Conservation (phyloP, 2,329 filamentous ascomycete species). For the Epichloe brachyelytri region DNA sequence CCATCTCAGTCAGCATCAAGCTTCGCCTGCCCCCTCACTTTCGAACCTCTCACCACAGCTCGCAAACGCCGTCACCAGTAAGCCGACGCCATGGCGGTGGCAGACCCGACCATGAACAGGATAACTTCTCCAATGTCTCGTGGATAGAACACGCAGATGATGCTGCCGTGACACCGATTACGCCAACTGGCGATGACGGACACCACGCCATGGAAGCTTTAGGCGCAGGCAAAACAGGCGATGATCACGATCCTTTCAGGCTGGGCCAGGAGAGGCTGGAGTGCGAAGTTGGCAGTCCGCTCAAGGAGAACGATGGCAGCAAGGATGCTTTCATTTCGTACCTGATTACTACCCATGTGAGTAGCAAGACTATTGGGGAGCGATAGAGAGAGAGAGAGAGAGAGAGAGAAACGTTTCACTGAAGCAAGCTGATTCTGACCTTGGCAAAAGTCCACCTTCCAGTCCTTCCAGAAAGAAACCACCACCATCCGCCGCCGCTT, state of each 20-base stretch:
- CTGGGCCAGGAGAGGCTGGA: slow-evolving; percentile 65
- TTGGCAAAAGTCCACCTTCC: slow-evolving; percentile 66
- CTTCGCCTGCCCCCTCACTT: too few species aligned
- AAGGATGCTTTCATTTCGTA: slow-evolving; percentile 97
- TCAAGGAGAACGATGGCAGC: slow-evolving; percentile 92
- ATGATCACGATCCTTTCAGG: slow-evolving; percentile 45
- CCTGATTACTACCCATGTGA: slow-evolving; percentile 76
- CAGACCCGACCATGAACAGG: slow-evolving; percentile 42
- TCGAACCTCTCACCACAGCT: background rate
- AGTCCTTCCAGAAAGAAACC: slow-evolving; percentile 73
- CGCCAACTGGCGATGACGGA: slow-evolving; percentile 15
- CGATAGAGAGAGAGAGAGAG: background rate
- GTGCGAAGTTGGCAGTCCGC: slow-evolving; percentile 68
- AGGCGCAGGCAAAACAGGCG: slow-evolving; percentile 22
- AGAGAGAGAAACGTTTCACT: background rate
- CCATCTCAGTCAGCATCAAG: background rate
- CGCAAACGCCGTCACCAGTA: background rate
- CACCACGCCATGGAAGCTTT: slow-evolving; percentile 29
- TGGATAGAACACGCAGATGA: slow-evolving; percentile 52
- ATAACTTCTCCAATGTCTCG: slow-evolving; percentile 71
- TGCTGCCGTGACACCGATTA: slow-evolving; percentile 17
- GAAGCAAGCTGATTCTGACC: background rate
- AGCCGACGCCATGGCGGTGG: slow-evolving; percentile 22
- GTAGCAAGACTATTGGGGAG: slow-evolving; percentile 4
- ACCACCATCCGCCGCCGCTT: slow-evolving; percentile 80